Conservation (phyloP, 2,329 filamentous ascomycete species). For the Aspergillus felis region DNA sequence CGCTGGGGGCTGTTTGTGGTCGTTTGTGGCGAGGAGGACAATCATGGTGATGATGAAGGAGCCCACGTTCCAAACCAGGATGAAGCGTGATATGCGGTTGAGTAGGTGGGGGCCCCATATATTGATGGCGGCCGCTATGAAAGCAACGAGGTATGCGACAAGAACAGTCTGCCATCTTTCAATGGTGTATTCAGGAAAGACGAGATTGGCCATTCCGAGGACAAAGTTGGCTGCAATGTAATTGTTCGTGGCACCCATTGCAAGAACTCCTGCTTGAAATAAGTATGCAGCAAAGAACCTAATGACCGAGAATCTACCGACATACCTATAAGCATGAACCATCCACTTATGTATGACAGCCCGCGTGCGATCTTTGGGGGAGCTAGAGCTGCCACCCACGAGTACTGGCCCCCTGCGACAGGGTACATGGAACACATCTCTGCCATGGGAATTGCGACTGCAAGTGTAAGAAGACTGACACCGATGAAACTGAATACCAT, state of each 20-base stretch:
- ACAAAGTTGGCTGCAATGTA: constrained; percentile 55
- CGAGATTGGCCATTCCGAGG: constrained; percentile 52
- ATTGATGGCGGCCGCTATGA: constrained; percentile 46
- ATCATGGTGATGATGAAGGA: constrained; percentile 52
- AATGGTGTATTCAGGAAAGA: constrained; percentile 49
- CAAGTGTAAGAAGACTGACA: constrained; percentile 49
- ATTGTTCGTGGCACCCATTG: constrained; percentile 54
- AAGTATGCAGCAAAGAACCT: not conserved
- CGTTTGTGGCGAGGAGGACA: constrained; percentile 51
- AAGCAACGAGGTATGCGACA: constrained; percentile 48
- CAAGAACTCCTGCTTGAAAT: constrained; percentile 39
- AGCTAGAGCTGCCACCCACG: constrained; percentile 55
- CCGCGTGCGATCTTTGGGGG: constrained; percentile 45
- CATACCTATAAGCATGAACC: constrained; percentile 48
- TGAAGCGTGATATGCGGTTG: constrained; percentile 48
- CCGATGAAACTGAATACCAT: constrained; percentile 58
- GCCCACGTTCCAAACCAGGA: constrained; percentile 52
- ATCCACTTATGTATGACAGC: constrained; percentile 45
- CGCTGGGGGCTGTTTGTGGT: constrained; percentile 50
- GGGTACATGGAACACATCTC: constrained; percentile 57
- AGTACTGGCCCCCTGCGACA: constrained; percentile 55
- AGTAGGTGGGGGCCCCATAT: constrained; percentile 49
- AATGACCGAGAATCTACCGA: not conserved
- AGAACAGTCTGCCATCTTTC: constrained; percentile 56
- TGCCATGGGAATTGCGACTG: constrained; percentile 56